Base-by-base conservation (phyloP, 2,329 filamentous ascomycete species). In the Didymella glomerata region DNA sequence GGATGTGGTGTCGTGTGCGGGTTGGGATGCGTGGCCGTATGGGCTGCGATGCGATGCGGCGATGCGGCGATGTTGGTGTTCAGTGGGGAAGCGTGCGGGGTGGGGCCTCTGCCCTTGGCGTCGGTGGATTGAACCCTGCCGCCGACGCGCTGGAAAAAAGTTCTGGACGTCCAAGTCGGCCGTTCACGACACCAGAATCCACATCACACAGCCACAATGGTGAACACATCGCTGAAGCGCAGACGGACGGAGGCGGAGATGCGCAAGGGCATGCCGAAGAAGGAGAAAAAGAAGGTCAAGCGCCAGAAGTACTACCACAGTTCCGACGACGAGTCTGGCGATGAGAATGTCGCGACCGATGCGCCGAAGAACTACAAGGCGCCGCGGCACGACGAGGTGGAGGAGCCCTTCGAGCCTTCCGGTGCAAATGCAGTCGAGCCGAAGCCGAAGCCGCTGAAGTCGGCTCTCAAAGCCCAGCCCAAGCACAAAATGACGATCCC, bases 291-390 rank as follows among this genome's bases (percentile, higher is more conserved):
- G 75, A 86, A 86, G 68, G 82, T 86, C 73, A 87, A 85, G 75
- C 87, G 87, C 74, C 86, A 89, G 73, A 79, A 78, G 65, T 78
- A 81, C 57, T 89, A 90, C 78, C 84, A 89, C 82, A 88, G 85
- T 72, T 88, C 85, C 30, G 85, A 84, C 58, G 85, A 88, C 44
- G 85, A 86, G 44, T 85, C 84, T 60, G 85, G 87, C 44, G 84
- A 86, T 55, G 68, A 72, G 54, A 68, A 66, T 49, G 67, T 64
- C 62, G 68, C 73, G 27, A 62, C 66, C 47, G 73, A 75, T 63
- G 70, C 70, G 38, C 72, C 72, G 16, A 68, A 60, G 74, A 65
- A 81, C 61, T 85, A 85, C 70, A 70, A 80, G 66, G 80, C 82
- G 10, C 82, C 84, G 55, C 79, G 81, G 63, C 81, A 78, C 2